Evolutionary conservation across 345 rosid genomes (phyloP).

Genomic region (Cardamine occulta): DNA sequence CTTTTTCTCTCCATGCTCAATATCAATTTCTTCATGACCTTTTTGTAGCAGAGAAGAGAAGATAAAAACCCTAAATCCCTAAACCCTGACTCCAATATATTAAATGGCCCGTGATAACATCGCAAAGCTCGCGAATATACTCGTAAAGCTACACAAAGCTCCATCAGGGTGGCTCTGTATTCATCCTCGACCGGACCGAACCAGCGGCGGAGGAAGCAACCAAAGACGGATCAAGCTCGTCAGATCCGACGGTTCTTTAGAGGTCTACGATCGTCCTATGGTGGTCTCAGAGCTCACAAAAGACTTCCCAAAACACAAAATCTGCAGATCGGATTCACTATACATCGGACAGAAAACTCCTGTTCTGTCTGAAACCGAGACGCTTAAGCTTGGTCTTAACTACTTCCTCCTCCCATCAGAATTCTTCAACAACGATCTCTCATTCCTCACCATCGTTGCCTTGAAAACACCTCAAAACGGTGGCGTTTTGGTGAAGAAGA

Average conservation of each 20-base stretch:
- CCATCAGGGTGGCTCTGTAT: constrained; percentile 44
- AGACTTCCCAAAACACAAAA: constrained; percentile 75
- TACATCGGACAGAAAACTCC: constrained; percentile 87
- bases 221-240: constrained; percentile 58
- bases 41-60: constrained; percentile 13
- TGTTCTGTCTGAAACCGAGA: constrained; percentile 63
- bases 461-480: constrained; percentile 41
- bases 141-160: constrained; percentile 40
- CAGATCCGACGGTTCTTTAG: constrained; percentile 65
- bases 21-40: constrained; percentile 15
- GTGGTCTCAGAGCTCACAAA: constrained; percentile 59
- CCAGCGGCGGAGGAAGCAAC: not conserved
- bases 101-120: constrained; percentile 42
- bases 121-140: constrained; percentile 37
- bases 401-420: constrained; percentile 82
- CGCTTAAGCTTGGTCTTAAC: constrained; percentile 70
- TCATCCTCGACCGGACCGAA: constrained; percentile 26
- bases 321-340: constrained; percentile 74
- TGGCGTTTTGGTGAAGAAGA: constrained; percentile 31
- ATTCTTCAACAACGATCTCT: constrained; percentile 64
- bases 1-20: not conserved
- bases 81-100: constrained; percentile 9
- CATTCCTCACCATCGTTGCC: constrained; percentile 72
- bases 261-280: constrained; percentile 62
- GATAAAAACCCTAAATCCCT: constrained; percentile 7